Conservation (phyloP, 257 asterid genomes). For the Nicotiana noctiflora region DNA sequence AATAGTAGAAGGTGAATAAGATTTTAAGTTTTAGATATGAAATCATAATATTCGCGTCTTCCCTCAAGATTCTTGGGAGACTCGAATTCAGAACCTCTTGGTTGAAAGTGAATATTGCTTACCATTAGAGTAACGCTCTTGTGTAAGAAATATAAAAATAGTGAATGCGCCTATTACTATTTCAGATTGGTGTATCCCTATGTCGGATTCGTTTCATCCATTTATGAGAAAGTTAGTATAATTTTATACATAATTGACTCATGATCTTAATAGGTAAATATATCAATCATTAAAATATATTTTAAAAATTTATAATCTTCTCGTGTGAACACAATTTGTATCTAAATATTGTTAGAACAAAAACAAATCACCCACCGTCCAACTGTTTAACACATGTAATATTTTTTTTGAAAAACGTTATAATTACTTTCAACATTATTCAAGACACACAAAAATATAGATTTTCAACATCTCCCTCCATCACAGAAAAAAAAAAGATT, state of each 20-base stretch:
- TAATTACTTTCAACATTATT: not conserved
- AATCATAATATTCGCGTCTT: not conserved
- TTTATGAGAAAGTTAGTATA: not conserved
- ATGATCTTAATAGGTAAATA: not conserved
- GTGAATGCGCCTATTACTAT: not conserved
- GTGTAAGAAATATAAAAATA: not conserved
- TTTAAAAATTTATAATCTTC: not conserved
- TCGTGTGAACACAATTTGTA: not conserved
- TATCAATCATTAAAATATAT: not conserved
- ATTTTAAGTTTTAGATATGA: not conserved
- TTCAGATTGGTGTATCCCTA: not conserved
- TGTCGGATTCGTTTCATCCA: not conserved
- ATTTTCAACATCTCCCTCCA: not conserved
- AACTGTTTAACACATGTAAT: not conserved
- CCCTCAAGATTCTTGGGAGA: too few relatives aligned
- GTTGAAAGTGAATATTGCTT: too few relatives aligned
- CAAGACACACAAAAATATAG: not conserved
- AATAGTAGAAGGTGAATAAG: not conserved
- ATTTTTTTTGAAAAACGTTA: not conserved
- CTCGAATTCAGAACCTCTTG: too few relatives aligned
- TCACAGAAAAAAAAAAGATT: not conserved
- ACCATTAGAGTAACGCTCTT: too few relatives aligned
- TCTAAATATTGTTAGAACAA: not conserved
- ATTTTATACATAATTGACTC: not conserved
- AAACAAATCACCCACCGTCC: not conserved